Conservation (phyloP, 2,329 filamentous ascomycete species). For the Cordyceps tenuipes region DNA sequence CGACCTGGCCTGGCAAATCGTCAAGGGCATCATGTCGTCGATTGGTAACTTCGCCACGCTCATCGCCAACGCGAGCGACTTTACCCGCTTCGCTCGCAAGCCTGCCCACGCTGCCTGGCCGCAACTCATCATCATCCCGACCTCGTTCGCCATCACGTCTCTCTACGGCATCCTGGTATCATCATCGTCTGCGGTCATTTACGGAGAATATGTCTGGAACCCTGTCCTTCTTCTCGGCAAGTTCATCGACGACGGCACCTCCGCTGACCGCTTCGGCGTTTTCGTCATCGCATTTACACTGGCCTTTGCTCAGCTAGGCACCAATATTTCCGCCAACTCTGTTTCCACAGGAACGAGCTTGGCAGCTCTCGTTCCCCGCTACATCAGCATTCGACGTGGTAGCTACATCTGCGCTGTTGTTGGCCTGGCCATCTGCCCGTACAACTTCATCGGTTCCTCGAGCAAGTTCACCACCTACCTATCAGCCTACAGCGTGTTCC, state of each 20-base stretch:
- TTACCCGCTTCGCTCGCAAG: constrained; percentile 71
- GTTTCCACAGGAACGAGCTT: constrained; percentile 77
- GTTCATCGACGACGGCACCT: constrained; percentile 62
- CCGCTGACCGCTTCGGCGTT: constrained; percentile 63
- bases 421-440: constrained; percentile 80
- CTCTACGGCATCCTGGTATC: constrained; percentile 78
- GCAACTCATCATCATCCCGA: constrained; percentile 66
- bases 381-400: constrained; percentile 76
- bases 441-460: constrained; percentile 63
- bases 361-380: constrained; percentile 71
- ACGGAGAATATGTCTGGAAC: constrained; percentile 62
- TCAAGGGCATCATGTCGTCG: constrained; percentile 79
- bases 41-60: constrained; percentile 88
- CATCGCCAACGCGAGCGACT: constrained; percentile 77
- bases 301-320: constrained; percentile 72
- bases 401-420: constrained; percentile 76
- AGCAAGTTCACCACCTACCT: constrained; percentile 91
- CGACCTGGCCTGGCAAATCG: constrained; percentile 69
- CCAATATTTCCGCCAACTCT: constrained; percentile 81
- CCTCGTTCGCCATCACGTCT: constrained; percentile 68
- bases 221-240: constrained; percentile 57
- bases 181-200: constrained; percentile 62
- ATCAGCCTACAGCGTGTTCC: constrained; percentile 84
- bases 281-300: constrained; percentile 66
- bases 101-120: constrained; percentile 72